These are phyloP conservation scores for Myriosclerotinia curreyana DNA, from an alignment of 2,329 filamentous ascomycete genomes.

Conservation along the genomic window DNA sequence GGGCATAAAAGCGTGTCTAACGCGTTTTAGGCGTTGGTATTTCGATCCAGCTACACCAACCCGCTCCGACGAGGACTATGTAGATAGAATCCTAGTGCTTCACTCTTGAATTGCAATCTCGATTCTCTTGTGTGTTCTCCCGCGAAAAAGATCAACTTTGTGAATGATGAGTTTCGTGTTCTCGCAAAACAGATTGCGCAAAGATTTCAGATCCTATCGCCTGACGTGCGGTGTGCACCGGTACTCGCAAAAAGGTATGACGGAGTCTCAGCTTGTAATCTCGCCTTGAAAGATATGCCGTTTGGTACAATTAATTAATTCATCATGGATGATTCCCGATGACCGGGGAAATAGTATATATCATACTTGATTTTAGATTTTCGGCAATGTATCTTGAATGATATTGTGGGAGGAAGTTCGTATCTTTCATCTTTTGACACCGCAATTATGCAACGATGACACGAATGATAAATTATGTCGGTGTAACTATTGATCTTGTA, in stretches of 20 bases:
- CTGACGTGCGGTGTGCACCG: neutral
- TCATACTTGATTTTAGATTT: neutral
- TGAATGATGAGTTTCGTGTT: neutral
- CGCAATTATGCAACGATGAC: slow-evolving; percentile 11
- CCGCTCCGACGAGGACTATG: too few species aligned
- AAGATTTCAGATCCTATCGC: slow-evolving; percentile 6
- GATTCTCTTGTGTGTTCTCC: too few species aligned
- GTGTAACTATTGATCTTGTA: too few species aligned
- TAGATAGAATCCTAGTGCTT: too few species aligned
- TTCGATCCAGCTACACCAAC: too few species aligned
- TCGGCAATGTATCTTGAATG: neutral
- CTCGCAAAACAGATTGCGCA: neutral
- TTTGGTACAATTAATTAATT: too few species aligned
- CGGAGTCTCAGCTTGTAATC: slow-evolving; percentile 5
- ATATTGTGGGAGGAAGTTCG: neutral
- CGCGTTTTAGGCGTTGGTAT: too few species aligned
- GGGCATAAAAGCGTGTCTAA: too few species aligned
- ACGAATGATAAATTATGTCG: neutral
- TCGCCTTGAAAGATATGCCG: neutral
- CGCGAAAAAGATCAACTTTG: neutral
- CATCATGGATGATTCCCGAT: neutral
- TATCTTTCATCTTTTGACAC: neutral
- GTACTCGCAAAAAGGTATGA: neutral
- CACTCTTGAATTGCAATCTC: neutral
- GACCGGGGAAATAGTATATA: neutral